Percentiles rank a stretch among this genome's conserved stretches.
Evolutionary conservation across 2,329 filamentous ascomycete genomes (phyloP).

Genomic region (Ascomycota sp.): DNA sequence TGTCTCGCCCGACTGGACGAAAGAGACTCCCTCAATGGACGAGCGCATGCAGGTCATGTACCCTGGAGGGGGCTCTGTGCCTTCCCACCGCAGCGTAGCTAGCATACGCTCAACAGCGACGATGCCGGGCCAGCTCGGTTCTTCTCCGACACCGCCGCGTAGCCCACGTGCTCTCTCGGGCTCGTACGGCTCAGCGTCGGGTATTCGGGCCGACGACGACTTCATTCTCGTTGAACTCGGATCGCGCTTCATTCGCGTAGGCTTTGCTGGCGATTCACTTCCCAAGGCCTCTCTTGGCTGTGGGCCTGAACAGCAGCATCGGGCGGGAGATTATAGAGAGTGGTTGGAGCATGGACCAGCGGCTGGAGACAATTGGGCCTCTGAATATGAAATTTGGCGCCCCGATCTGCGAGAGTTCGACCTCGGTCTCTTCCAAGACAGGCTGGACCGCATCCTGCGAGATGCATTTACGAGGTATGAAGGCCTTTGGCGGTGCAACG

Average conservation of each 20-base stretch:
- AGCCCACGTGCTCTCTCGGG: slow-evolving; percentile 24
- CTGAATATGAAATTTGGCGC: slow-evolving; percentile 56
- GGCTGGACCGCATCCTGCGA: slow-evolving; percentile 62
- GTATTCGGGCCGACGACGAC: slow-evolving; percentile 62
- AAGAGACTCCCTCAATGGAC: background rate
- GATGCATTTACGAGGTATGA: slow-evolving; percentile 60
- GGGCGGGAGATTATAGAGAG: slow-evolving; percentile 62
- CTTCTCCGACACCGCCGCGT: slow-evolving; percentile 35
- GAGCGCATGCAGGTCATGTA: slow-evolving; percentile 16
- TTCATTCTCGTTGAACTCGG: slow-evolving; percentile 67
- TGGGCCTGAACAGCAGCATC: slow-evolving; percentile 53
- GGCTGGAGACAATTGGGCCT: slow-evolving; percentile 35
- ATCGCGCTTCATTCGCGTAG: slow-evolving; percentile 55
- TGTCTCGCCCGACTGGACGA: background rate
- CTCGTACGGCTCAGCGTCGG: slow-evolving; percentile 36
- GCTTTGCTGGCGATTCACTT: slow-evolving; percentile 65
- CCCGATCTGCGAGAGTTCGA: slow-evolving; percentile 55
- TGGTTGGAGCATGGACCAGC: slow-evolving; percentile 35
- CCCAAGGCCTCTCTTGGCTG: slow-evolving; percentile 56
- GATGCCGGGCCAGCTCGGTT: slow-evolving; percentile 11
- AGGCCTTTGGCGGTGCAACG: too few relatives aligned
- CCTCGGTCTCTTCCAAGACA: slow-evolving; percentile 64
- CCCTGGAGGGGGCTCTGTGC: slow-evolving; percentile 19
- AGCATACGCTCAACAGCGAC: slow-evolving; percentile 28
- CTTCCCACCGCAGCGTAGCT: slow-evolving; percentile 37